Conservation (phyloP, 345 rosid genomes). For the Populus alba region DNA sequence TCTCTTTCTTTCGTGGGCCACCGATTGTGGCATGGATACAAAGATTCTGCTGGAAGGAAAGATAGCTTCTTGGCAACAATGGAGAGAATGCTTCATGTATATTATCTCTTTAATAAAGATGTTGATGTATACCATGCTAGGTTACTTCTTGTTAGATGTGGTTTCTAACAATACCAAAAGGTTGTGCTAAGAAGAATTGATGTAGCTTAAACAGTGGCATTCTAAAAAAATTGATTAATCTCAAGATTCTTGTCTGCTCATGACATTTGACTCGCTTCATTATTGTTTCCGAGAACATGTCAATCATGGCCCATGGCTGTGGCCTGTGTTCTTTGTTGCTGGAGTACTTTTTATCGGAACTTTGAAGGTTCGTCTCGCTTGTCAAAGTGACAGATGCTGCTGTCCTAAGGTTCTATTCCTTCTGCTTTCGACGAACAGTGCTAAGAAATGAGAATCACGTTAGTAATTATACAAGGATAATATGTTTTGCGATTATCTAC, state of each 20-base stretch:
- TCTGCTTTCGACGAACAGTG: neutral
- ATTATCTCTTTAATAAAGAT: slow-evolving; percentile 22
- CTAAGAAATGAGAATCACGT: too few relatives aligned
- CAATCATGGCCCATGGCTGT: neutral
- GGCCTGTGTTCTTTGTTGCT: neutral
- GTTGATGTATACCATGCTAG: neutral
- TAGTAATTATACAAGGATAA: too few relatives aligned
- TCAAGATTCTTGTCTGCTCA: neutral
- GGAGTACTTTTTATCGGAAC: neutral
- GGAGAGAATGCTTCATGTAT: slow-evolving; percentile 25
- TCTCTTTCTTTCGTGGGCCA: slow-evolving; percentile 1
- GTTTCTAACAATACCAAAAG: neutral
- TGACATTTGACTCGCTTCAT: neutral
- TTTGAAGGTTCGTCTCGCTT: neutral
- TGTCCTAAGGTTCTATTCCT: neutral
- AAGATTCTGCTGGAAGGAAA: slow-evolving; percentile 20
- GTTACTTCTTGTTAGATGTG: neutral
- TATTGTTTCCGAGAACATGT: neutral
- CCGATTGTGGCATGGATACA: slow-evolving; percentile 1
- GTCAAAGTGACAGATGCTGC: neutral
- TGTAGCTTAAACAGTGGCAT: neutral
- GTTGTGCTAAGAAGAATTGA: slow-evolving; percentile 1
- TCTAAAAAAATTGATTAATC: neutral
- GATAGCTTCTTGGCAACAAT: slow-evolving; percentile 16
- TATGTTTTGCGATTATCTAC: too few relatives aligned